phyloP scores from a whole-genome alignment of 2,329 filamentous ascomycete genomes.

The Apiospora koreana region DNA sequence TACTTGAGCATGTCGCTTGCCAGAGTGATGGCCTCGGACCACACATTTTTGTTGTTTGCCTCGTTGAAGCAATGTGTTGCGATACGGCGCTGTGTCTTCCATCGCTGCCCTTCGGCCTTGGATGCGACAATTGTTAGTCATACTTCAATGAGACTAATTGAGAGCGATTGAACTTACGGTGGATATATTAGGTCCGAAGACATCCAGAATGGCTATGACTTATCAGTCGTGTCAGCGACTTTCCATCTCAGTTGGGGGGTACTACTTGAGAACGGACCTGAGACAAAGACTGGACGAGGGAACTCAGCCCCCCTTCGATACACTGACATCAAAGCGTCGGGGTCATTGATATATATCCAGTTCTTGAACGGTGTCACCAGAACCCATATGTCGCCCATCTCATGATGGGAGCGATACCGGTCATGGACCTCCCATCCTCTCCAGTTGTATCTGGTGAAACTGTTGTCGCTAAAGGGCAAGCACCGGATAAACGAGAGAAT shows the following conservation, averaged over 20 bases:
- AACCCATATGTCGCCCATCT: constrained; percentile 28
- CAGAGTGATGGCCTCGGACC: constrained; percentile 14
- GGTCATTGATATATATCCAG: constrained; percentile 20
- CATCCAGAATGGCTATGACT: background rate
- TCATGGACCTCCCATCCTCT: constrained; percentile 30
- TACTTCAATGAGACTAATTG: background rate
- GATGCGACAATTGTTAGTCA: background rate
- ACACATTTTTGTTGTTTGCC: constrained; percentile 17
- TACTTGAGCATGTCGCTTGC: constrained; percentile 16
- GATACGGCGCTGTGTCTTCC: constrained; percentile 18
- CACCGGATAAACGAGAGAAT: constrained; percentile 23
- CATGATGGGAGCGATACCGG: constrained; percentile 23
- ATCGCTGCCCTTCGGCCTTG: constrained; percentile 14
- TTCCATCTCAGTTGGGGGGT: no score
- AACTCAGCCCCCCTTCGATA: constrained; percentile 1
- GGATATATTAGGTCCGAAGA: background rate
- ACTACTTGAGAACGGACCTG: no score
- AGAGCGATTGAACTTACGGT: background rate
- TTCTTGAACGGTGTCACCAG: constrained; percentile 19
- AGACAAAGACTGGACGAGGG: background rate
- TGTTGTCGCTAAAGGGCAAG: constrained; percentile 29
- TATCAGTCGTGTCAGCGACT: background rate
- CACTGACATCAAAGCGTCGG: constrained; percentile 17
- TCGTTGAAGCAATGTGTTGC: constrained; percentile 16
- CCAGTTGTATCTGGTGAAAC: constrained; percentile 34